Base-by-base conservation (phyloP, 352 stramenopile species). In the Pythium folliculosum region DNA sequence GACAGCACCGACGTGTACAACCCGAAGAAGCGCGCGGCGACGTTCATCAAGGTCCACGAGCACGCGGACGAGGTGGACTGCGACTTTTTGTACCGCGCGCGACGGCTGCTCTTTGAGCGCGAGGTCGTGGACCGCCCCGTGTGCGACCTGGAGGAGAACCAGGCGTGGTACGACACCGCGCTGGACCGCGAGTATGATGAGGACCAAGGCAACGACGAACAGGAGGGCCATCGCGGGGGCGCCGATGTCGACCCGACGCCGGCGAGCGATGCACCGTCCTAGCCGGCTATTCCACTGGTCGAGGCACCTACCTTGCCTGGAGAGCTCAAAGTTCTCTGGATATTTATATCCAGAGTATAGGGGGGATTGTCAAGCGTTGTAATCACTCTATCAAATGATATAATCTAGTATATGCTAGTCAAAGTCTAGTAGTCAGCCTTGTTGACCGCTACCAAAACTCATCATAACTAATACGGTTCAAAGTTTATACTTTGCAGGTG, bases 1-100 rank as follows among this genome's bases (percentile, higher is more conserved):
- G 71, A 84, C 38, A 84, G 76, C 43, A 50, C 69, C 32, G 80
- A 89, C 58, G 77, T 70, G 5, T 91, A 89, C 62, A 82, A 80
- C 6, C 82, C 71, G 4, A 74, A 66, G 52, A 91, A 88, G 49
- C 63, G 49, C 17, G 8, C 60, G 9, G 64, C 67, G 38, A 52
- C 67, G 27, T 70, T 88, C 19, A 60, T 86, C 43, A 67, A 80
- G n/a, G 30, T 91, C 30, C 82, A 91, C 61, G 60, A 67, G 32
- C 76, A 91, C 21, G 80, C 77, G 8, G 53, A 67, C 8, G 52
- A 76, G 16, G 65, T 86, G 22, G 77, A 63, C 54, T 57, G 64
- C 3, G 65, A 73, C 17, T 91, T 86, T 52, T 23, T 77, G 22
- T 67, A 67, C 21, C 64, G 70, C 44, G 84, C 74, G n/a, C 71